Base-by-base conservation (phyloP, 2,329 filamentous ascomycete genomes). In the Aspergillus puulaauensis region DNA sequence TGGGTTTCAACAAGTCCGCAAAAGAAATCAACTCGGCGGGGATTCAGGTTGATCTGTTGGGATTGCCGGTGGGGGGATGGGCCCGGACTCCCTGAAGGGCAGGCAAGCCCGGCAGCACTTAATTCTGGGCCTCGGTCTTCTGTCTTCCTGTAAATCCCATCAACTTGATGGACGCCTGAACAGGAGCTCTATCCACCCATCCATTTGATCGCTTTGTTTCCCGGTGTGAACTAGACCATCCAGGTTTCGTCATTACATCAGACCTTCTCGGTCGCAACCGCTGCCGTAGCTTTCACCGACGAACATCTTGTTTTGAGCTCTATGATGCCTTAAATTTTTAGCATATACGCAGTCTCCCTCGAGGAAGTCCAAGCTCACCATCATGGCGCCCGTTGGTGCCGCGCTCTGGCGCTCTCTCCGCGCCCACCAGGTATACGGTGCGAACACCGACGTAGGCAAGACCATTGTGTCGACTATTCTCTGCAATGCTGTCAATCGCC, bases 401-500 rank as follows among this genome's bases (percentile, higher is more conserved):
- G 79, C 86, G 48, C 79, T 92, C 39, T 90, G 87, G 84, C 85
- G 87, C 59, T 84, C 83, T 8, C 79, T 93, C 54, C 84, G 86
- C 60, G 80, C 85, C 12, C 84, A 90, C 65, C 90, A 95, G 73
- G 79, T 96, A 39, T 96, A 90, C 67, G 91, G 91, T 27, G 89
- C 91, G 47, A 95, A 93, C 67, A 95, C 91, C 0, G 86, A 90
- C 63, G 90, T 95, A 24, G 91, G 91, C 62, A 96, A 96, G 79
- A 96, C 91, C 0, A 84, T 96, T 33, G 83, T 92, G 57, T 88
- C 89, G 2, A 91, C 90, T 0, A 74, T 91, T 12, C 78, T 96
- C 3, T 89, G 86, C 71, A 86, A 84, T 61, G 83, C 87, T 8
- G 81, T 86, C 4, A 77, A 75, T 39, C 78, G 75, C 24, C 74